Percentiles rank a stretch among this genome's conserved stretches.
phyloP scores from a whole-genome alignment of 1,284 basidiomycete species.

The Earliella scabrosa region DNA sequence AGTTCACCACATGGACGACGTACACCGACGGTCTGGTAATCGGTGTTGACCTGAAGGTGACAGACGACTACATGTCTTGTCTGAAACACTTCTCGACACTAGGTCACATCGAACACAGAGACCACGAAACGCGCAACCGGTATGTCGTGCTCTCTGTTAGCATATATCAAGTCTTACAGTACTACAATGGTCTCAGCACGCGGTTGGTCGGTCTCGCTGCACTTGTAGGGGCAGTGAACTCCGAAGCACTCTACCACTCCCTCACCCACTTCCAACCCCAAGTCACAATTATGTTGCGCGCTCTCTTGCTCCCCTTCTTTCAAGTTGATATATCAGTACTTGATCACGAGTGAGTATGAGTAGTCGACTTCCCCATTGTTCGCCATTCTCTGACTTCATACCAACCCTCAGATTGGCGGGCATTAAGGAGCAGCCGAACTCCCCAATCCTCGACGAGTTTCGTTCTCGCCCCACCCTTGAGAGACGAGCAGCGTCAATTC shows the following conservation, averaged over 20 bases:
- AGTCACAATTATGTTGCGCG: constrained; percentile 72
- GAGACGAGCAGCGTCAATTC: constrained; percentile 85
- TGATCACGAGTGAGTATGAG: constrained; percentile 76
- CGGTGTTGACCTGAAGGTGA: constrained; percentile 75
- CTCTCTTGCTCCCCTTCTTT: constrained; percentile 75
- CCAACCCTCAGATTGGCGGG: constrained; percentile 50
- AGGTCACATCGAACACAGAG: constrained; percentile 53
- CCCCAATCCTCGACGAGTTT: constrained; percentile 82
- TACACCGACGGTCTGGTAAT: constrained; percentile 86
- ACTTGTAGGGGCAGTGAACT: constrained; percentile 80
- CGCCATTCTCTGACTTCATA: too few relatives aligned
- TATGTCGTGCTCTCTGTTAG: constrained; percentile 26
- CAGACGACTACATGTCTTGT: constrained; percentile 73
- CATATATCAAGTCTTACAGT: not conserved
- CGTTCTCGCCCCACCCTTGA: constrained; percentile 75
- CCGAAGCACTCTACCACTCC: constrained; percentile 84
- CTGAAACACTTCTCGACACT: constrained; percentile 73
- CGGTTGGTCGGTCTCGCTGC: constrained; percentile 88
- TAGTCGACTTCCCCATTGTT: too few relatives aligned
- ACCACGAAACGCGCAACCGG: constrained; percentile 75
- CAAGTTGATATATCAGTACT: constrained; percentile 65
- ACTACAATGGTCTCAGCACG: constrained; percentile 52
- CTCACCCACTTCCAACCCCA: constrained; percentile 78
- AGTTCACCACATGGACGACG: constrained; percentile 94
- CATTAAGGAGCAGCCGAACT: constrained; percentile 70